Evolutionary conservation across 148 eudicot genomes (phyloP).

Genomic region (Persicaria maculosa): DNA sequence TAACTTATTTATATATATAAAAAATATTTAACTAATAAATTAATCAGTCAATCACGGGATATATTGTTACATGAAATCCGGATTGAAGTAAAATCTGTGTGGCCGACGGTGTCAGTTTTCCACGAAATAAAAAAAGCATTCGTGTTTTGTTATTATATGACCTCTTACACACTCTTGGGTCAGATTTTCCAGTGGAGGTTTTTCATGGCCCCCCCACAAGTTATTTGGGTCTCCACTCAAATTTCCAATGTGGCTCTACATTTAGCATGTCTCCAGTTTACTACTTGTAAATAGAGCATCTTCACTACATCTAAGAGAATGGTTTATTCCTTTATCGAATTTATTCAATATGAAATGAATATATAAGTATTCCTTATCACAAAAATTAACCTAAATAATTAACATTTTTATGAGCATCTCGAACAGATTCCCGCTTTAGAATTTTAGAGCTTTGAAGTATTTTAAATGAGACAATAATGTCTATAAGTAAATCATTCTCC

Average conservation of each 20-base stretch:
- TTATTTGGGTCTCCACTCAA: background rate
- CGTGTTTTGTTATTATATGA: background rate
- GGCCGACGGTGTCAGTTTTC: constrained; percentile 8
- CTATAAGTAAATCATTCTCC: too few relatives aligned
- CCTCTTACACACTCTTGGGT: background rate
- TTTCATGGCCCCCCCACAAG: background rate
- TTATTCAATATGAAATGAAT: too few relatives aligned
- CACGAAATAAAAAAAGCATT: background rate
- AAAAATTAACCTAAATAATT: background rate
- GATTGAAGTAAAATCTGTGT: background rate
- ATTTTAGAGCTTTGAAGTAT: too few relatives aligned
- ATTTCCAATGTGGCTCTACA: background rate
- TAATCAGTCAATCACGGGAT: too few relatives aligned
- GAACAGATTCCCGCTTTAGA: too few relatives aligned
- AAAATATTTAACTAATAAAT: too few relatives aligned
- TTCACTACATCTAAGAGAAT: background rate
- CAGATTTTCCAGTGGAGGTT: background rate
- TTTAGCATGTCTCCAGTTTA: too few relatives aligned
- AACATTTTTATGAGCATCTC: too few relatives aligned
- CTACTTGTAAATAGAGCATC: too few relatives aligned
- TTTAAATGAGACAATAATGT: too few relatives aligned
- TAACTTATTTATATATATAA: too few relatives aligned
- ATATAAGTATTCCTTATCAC: background rate
- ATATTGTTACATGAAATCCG: background rate
- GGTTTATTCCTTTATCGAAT: too few relatives aligned